Base-by-base conservation (phyloP, 805 yeast species). In the Yarrowia bubula region DNA sequence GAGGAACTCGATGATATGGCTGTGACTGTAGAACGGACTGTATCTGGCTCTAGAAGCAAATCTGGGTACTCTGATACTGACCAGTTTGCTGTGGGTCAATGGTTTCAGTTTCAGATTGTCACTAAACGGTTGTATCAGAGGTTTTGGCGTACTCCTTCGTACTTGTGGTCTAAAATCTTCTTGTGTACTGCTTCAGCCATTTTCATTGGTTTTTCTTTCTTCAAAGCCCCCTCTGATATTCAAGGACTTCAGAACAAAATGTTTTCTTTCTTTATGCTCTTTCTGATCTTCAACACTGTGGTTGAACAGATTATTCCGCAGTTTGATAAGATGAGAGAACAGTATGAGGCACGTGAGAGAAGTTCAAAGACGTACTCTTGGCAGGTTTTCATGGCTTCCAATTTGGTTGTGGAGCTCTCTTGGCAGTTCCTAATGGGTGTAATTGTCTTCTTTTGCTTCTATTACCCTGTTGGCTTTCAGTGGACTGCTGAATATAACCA, bases 161-260 rank as follows among this genome's bases (percentile, higher is more conserved):
- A 82, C 72, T 81, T 82, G 67, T 85, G 84, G 81, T 84, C 80
- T 73, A 87, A 83, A 78, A 70, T 81, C 58, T 72, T 77, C 64
- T 81, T 88, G 75, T 80, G 84, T 67, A 75, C 81, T 4, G 71
- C 81, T n/a, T 76, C 88, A 65, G 78, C 86, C 28, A 71, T 87
- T 53, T 85, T 86, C 77, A 86, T 85, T 69, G 90, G 90, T 67
- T 85, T 87, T 71, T 82, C 89, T 5, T 86, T 86, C 75, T 86
- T 83, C 76, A 86, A 85, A 66, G 88, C 91, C 35, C 78, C 80
- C 64, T 80, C 80, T 18, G 81, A 90, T 11, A 73, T 80, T 51
- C 90, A 85, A 74, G 88, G 90, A 72, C 74, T 90, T 70, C 96
- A 91, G 75, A 89, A 90, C 75, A 95, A 88, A 78, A 86, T 89